Evolutionary conservation across 129 eudicot genomes (phyloP).

Genomic region (Heracleum sosnowskyi): DNA sequence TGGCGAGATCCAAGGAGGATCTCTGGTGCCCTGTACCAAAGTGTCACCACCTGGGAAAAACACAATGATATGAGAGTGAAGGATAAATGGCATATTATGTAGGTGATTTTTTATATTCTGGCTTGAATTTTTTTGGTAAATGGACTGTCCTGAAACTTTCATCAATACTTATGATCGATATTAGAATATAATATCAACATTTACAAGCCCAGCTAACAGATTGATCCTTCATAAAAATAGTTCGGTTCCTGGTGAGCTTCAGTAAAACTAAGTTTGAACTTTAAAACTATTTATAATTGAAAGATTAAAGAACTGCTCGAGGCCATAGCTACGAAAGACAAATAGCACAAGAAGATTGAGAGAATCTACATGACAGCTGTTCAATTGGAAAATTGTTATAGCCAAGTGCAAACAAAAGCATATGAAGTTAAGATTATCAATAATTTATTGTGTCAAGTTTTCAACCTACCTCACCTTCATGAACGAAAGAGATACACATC

Average conservation of each 20-base stretch:
- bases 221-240: background rate
- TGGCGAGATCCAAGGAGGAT: constrained; percentile 84
- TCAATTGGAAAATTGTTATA: background rate
- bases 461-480: background rate
- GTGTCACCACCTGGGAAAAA: constrained; percentile 72
- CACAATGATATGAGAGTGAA: constrained; percentile 1
- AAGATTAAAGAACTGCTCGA: no score
- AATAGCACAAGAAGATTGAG: background rate
- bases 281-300: background rate
- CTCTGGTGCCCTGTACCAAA: constrained; percentile 98
- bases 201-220: background rate
- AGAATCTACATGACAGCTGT: background rate
- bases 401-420: background rate
- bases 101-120: background rate
- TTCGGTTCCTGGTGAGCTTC: background rate
- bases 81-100: background rate
- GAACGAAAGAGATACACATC: background rate
- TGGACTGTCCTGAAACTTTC: background rate
- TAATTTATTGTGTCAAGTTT: background rate
- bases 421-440: background rate
- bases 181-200: background rate
- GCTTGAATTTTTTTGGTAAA: background rate
- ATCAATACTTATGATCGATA: background rate
- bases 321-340: background rate
- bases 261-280: background rate